Evolutionary conservation across 169 alveolate genomes (phyloP).

Genomic region (Neospora caninum): DNA sequence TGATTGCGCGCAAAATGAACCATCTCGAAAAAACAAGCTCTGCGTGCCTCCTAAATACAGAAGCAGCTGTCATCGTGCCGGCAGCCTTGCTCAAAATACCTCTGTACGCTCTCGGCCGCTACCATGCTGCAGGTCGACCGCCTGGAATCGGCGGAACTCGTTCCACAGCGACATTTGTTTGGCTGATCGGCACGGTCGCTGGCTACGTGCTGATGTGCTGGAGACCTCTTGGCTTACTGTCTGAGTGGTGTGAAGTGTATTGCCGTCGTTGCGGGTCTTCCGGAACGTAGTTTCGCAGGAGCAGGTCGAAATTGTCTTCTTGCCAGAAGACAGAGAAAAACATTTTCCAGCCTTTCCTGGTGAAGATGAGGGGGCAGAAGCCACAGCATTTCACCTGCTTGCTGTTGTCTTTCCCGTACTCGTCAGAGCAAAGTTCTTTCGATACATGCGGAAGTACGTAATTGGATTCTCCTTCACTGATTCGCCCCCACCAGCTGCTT

Average conservation of each 20-base stretch:
- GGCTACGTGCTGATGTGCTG: too few species aligned
- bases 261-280: not conserved
- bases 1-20: too few species aligned
- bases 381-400: not conserved
- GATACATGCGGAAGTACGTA: not conserved
- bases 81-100: too few species aligned
- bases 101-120: too few species aligned
- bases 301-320: slow-evolving; percentile 1
- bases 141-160: too few species aligned
- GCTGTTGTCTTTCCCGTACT: slow-evolving; percentile 22
- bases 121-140: too few species aligned
- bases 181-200: too few species aligned
- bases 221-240: not conserved
- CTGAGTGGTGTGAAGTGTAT: not conserved
- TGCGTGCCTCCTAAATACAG: too few species aligned
- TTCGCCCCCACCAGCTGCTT: not conserved
- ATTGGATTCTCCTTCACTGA: not conserved
- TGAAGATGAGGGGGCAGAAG: not conserved
- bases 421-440: not conserved
- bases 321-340: slow-evolving; percentile 1
- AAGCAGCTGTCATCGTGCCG: too few species aligned
- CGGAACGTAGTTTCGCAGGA: not conserved
- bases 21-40: too few species aligned
- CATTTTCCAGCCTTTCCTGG: slow-evolving; percentile 12
- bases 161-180: too few species aligned